Conservation (phyloP, 441 rosid species). For the Mallotus japonicus region DNA sequence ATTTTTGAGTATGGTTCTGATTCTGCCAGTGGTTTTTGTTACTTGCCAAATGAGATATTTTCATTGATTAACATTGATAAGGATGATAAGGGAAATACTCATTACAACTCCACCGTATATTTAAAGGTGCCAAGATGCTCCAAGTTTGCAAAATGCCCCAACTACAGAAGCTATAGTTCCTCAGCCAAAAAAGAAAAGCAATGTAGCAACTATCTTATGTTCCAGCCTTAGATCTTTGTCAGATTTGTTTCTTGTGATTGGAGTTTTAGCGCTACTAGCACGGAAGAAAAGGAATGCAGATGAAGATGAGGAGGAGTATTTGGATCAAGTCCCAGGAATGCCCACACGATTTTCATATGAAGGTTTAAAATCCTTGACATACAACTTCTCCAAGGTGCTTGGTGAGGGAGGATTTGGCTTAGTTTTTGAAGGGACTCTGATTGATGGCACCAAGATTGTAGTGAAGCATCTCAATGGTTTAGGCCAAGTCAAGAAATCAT, state of each 20-base stretch:
- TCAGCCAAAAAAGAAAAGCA: no score
- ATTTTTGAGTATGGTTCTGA: slow-evolving; percentile 5
- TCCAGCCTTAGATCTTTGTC: not conserved
- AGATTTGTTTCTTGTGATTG: not conserved
- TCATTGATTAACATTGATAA: slow-evolving; percentile 13
- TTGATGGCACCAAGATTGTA: slow-evolving; percentile 18
- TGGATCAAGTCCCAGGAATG: slow-evolving; percentile 20
- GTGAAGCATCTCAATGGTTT: slow-evolving; percentile 20
- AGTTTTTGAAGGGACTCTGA: slow-evolving; percentile 16
- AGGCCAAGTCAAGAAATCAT: slow-evolving; percentile 16
- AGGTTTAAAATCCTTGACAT: not conserved
- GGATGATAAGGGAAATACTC: not conserved
- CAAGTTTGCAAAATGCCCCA: not conserved
- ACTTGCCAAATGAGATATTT: slow-evolving; percentile 15
- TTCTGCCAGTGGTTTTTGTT: slow-evolving; percentile 4
- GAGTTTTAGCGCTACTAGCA: not conserved
- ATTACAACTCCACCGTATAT: slow-evolving; percentile 7
- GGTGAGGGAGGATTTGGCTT: slow-evolving; percentile 23
- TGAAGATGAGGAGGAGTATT: slow-evolving; percentile 3
- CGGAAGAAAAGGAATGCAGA: slow-evolving; percentile 1
- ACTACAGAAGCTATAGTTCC: not conserved
- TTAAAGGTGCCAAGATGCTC: slow-evolving; percentile 6
- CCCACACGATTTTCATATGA: slow-evolving; percentile 11
- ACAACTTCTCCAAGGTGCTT: slow-evolving; percentile 14
- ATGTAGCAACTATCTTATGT: no score